Conservation (phyloP, 768 basidiomycete genomes). For the Tylopilus sp. region DNA sequence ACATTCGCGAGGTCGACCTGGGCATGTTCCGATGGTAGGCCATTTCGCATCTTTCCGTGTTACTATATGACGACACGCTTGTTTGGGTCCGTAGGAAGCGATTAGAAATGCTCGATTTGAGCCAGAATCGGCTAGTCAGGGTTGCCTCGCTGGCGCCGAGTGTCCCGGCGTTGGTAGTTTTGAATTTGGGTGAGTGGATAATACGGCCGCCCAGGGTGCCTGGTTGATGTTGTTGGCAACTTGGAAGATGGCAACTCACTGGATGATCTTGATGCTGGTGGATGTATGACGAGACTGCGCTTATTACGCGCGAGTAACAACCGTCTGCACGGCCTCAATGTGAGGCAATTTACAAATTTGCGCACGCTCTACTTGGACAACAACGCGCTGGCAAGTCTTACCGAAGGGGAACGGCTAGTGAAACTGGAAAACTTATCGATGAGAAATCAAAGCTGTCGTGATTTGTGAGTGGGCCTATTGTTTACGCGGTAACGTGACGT, state of each 20-base stretch:
- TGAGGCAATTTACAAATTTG: slow-evolving; percentile 60
- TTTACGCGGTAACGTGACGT: slow-evolving; percentile 25
- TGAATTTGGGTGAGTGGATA: slow-evolving; percentile 77
- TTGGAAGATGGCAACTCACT: slow-evolving; percentile 71
- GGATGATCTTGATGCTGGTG: slow-evolving; percentile 48
- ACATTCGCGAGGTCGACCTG: slow-evolving; percentile 60
- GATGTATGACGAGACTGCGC: slow-evolving; percentile 65
- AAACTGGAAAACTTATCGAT: slow-evolving; percentile 89
- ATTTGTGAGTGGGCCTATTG: slow-evolving; percentile 56
- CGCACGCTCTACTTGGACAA: slow-evolving; percentile 93
- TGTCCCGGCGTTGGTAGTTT: slow-evolving; percentile 58
- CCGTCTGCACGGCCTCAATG: slow-evolving; percentile 62
- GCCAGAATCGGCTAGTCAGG: slow-evolving; percentile 63
- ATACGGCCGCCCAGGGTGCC: slow-evolving; percentile 9
- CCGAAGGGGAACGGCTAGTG: slow-evolving; percentile 52
- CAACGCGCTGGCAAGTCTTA: slow-evolving; percentile 56
- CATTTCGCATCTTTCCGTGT: slow-evolving; percentile 4
- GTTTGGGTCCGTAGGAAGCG: slow-evolving; percentile 38
- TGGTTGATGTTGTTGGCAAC: slow-evolving; percentile 16
- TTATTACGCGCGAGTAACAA: slow-evolving; percentile 86
- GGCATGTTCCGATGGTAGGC: slow-evolving; percentile 60
- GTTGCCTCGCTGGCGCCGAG: slow-evolving; percentile 56
- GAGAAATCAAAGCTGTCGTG: slow-evolving; percentile 79
- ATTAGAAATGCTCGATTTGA: slow-evolving; percentile 80
- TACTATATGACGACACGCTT: slow-evolving; percentile 5